Base-by-base conservation (phyloP, 2,329 filamentous ascomycete species). In the Cryphonectria japonica region DNA sequence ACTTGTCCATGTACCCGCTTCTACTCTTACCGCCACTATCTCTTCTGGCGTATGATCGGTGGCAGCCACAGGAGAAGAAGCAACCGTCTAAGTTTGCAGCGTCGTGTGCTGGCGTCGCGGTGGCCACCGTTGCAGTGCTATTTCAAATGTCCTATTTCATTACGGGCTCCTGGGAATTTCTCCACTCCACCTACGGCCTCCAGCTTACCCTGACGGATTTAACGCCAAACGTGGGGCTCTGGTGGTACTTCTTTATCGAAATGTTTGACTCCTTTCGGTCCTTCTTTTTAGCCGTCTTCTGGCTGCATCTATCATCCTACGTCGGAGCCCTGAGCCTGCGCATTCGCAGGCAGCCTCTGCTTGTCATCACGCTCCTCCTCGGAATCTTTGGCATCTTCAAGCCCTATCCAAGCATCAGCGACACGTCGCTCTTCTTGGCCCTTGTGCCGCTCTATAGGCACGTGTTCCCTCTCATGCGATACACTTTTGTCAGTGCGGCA, bases 191-290 rank as follows among this genome's bases (percentile, higher is more conserved):
- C 0, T 99, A 99, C 81, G 94, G 95, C 75, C 93, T 97, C 63
- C 95, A 97, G 76, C 87, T 99, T 52, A 90, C 96, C 0, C 88
- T 99, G 2, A 93, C 94, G 11, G 96, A 99, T 78, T 86, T 99
- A 57, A 97, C 95, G 0, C 96, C 96, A 16, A 99, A 98, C 75
- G 92, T 97, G 41, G 96, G 96, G 1, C 86, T 99, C 1, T 99
- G 96, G 96, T 99, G 96, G 96, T 99, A 99, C 82, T 99, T 99
- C 83, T 98, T 99, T 79, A 97, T 97, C 75, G 95, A 99, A 79
- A 99, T 99, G 90, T 99, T 99, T 80, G 96, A 99, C 82, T 95
- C 95, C 0, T 99, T 99, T 86, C 89, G 96, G 54, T 91, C 92
- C 76, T 99, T 99, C 85, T 99, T 98, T 86, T 88, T 99, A 3